Conservation (phyloP, 257 asterid species). For the Echites panduratus region DNA sequence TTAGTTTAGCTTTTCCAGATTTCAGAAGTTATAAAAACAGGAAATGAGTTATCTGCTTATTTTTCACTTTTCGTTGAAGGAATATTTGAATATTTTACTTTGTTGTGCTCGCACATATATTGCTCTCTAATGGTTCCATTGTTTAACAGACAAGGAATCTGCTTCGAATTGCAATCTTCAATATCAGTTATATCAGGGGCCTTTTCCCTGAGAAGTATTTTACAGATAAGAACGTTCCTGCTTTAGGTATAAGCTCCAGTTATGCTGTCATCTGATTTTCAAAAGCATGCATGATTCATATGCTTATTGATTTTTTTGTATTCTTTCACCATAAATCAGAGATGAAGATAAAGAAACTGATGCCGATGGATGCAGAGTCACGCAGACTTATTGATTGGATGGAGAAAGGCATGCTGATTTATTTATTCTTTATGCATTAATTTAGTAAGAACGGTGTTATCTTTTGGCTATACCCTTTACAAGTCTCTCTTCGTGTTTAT, state of each 20-base stretch:
- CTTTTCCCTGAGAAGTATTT: constrained; percentile 91
- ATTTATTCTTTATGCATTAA: constrained; percentile 1
- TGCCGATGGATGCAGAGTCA: constrained; percentile 97
- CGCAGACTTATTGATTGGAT: constrained; percentile 95
- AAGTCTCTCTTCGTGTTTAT: constrained; percentile 13
- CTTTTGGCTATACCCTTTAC: constrained; percentile 4
- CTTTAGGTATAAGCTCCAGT: constrained; percentile 52
- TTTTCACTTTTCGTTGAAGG: neutral
- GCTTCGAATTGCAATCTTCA: constrained; percentile 93
- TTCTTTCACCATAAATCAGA: constrained; percentile 34
- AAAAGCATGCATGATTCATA: neutral
- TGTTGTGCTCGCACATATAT: too few species aligned
- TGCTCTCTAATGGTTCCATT: neutral
- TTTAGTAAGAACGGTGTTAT: constrained; percentile 1
- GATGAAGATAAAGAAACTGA: constrained; percentile 95
- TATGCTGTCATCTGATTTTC: neutral
- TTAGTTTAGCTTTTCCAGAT: neutral
- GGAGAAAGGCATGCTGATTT: constrained; percentile 70
- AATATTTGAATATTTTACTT: neutral
- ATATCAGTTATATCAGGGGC: constrained; percentile 93
- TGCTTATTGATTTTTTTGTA: constrained; percentile 13
- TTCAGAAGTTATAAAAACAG: neutral
- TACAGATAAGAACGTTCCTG: constrained; percentile 88
- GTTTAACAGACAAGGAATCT: constrained; percentile 77
- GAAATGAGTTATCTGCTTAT: neutral